Evolutionary conservation across 2,329 filamentous ascomycete genomes (phyloP), one percentile per base, ranked within the genome.

Genomic region (Hypoxylon sp.): DNA sequence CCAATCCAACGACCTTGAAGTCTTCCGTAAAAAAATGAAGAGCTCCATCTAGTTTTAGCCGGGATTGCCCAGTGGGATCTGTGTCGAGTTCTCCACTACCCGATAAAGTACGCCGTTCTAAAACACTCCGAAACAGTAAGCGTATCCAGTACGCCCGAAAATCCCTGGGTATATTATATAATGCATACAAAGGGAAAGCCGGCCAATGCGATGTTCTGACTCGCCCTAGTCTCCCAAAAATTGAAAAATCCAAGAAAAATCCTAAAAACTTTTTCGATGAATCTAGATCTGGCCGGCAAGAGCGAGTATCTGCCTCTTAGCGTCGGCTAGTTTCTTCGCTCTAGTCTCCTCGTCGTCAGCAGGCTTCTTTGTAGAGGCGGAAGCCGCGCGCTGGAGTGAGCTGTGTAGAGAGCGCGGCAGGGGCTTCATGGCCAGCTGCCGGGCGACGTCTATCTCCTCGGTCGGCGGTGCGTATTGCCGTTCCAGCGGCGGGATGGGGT

Each of bases 261-360:
- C n/a, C n/a, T n/a, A n/a, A n/a, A n/a, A n/a, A n/a, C n/a, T n/a
- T 47, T 16, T 47, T 27, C 29, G n/a, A 27, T 2, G 29, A n/a
- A 1, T 14, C 71, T 47, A 76, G 45, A 70, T 43, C 14, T 70
- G 70, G 7, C 72, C 69, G 37, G 67, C 72, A 14, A 73, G 69
- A 23, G 78, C 78, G 14, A 83, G 78, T 14, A 87, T 76, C 32
- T 84, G 78, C 63, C 73, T 76, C 79, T 87, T 87, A 27, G 79
- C 79, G 34, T 79, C 78, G 55, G 83, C 82, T 39, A 86, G 78
- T 47, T 81, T 79, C 63, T 74, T 75, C 14, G 75, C 75, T 39
- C 78, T 76, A 62, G 76, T 74, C 47, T 80, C 79, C 47, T 77
- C 74, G 62, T 77, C 73, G 16, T 77, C 71, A 11, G 48, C 39